These are phyloP conservation scores for Diaporthe citri DNA, from an alignment of 2,329 filamentous ascomycete genomes.

Conservation along the genomic window DNA sequence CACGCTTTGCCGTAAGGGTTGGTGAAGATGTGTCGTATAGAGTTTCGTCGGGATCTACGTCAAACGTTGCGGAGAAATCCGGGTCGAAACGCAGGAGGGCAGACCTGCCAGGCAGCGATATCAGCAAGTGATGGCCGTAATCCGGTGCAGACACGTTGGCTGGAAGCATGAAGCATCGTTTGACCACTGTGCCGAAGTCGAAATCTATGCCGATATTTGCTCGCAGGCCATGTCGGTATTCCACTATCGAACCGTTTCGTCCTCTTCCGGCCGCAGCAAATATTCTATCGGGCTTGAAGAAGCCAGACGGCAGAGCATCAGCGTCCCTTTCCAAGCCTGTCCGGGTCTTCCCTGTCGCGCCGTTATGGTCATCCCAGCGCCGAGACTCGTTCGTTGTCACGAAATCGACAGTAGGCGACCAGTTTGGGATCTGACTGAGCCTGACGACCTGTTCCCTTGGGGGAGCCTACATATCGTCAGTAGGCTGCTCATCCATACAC, in stretches of 20 bases:
- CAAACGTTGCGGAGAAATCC: slow-evolving; percentile 60
- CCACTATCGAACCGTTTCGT: slow-evolving; percentile 71
- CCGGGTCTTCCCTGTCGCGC: slow-evolving; percentile 41
- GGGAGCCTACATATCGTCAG: slow-evolving; percentile 56
- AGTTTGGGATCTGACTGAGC: slow-evolving; percentile 74
- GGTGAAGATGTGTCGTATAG: slow-evolving; percentile 65
- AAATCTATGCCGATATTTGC: slow-evolving; percentile 74
- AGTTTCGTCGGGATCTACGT: slow-evolving; percentile 55
- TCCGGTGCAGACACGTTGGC: slow-evolving; percentile 42
- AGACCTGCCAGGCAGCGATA: slow-evolving; percentile 64
- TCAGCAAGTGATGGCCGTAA: slow-evolving; percentile 56
- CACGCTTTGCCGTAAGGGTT: slow-evolving; percentile 62
- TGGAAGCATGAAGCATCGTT: slow-evolving; percentile 66
- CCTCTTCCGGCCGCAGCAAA: slow-evolving; percentile 78
- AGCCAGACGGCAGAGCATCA: slow-evolving; percentile 64
- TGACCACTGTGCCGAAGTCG: slow-evolving; percentile 62
- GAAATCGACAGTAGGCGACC: slow-evolving; percentile 71
- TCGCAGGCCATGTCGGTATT: slow-evolving; percentile 78
- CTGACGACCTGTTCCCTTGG: slow-evolving; percentile 66
- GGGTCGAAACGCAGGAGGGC: slow-evolving; percentile 61
- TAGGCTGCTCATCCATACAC: neutral
- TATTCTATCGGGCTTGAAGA: slow-evolving; percentile 63
- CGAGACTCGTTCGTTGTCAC: slow-evolving; percentile 58
- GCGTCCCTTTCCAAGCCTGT: slow-evolving; percentile 36
- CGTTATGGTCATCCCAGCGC: slow-evolving; percentile 45